Base-by-base conservation (phyloP, 2,329 filamentous ascomycete species). In the Trichoderma simmonsii region DNA sequence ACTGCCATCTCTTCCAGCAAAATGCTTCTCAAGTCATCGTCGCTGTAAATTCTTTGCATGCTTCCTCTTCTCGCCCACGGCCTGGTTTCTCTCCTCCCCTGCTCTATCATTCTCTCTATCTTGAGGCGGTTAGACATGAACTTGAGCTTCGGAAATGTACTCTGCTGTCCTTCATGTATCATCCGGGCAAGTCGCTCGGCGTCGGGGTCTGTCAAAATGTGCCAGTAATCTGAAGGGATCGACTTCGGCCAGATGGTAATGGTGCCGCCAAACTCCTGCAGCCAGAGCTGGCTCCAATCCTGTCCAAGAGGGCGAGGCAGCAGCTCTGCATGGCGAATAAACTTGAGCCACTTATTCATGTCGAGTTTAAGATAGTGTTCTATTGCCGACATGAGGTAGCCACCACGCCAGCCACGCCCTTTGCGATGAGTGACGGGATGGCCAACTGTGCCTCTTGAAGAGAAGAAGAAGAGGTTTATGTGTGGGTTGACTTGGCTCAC, bases 391-490 rank as follows among this genome's bases (percentile, higher is more conserved):
- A 96, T 95, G 15, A 99, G 87, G 82, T 97, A 99, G 1, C 96
- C 96, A 51, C 96, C 96, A 68, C 96, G 91, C 96, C 96, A 99
- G 71, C 96, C 96, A 61, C 94, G 92, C 6, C 96, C 96, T 76
- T 92, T 92, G 70, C 96, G 92, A 81, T 99, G 96, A 0, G 95
- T 98, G 21, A 98, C 96, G 11, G 96, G 96, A 67, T 93, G 91
- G 6, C 96, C 96, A 11, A 98, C 95, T 0, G 93, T 92, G 14
- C 96, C 96, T 36, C 96, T 89, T 0, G 95, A 97, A 34, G 93
- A 96, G 85, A 98, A 99, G 88, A 99, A 98, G 86, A 99, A 99
- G 32, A 98, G 90, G 78, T 97, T 98, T 81, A 99, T 95, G 80
- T 99, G 96, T 2, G 96, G 96, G 80, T 99, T 99, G 63, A 98